A percentile compares a stretch with the other conserved stretches of the same genome.
phyloP scores from a whole-genome alignment of 495 filamentous ascomycete species.

The Thermochaetoides thermophila region DNA sequence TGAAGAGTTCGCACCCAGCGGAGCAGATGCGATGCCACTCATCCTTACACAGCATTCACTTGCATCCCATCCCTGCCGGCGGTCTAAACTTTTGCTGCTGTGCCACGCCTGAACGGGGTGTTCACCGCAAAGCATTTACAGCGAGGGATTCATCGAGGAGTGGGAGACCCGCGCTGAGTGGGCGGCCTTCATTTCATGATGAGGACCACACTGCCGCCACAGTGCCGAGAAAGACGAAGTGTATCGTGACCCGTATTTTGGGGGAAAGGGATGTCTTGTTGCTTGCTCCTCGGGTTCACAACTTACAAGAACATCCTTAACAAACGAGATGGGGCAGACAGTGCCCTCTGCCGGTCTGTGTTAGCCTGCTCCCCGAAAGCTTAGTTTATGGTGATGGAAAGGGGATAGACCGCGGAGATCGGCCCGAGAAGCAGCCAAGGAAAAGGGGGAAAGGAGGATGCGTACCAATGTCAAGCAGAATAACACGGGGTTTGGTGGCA shows the following conservation, averaged over 20 bases:
- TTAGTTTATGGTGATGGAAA: conserved; percentile 16
- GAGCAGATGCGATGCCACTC: no score
- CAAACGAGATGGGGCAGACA: conserved; percentile 55
- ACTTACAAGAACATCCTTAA: conserved; percentile 55
- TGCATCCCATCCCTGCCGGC: no score
- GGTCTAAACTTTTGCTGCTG: no score
- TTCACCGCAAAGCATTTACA: not conserved
- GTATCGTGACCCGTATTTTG: no score
- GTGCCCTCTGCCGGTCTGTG: conserved; percentile 43
- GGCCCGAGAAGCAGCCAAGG: no score
- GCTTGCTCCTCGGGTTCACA: no score
- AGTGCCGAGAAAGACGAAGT: conserved; percentile 5
- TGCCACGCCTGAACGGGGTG: not conserved
- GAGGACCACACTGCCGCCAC: conserved; percentile 3
- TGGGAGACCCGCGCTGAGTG: conserved; percentile 7
- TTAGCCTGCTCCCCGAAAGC: conserved; percentile 24
- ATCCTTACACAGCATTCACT: no score
- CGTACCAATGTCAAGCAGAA: conserved; percentile 40
- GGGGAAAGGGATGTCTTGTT: no score
- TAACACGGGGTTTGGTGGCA: conserved; percentile 16
- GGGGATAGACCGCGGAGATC: not conserved
- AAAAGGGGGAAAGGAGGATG: no score
- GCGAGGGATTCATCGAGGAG: conserved; percentile 2
- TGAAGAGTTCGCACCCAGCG: no score
- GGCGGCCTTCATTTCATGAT: conserved; percentile 2